Evolutionary conservation across 2,329 filamentous ascomycete genomes (phyloP).

Genomic region (Parasarocladium wereldwijsianum): DNA sequence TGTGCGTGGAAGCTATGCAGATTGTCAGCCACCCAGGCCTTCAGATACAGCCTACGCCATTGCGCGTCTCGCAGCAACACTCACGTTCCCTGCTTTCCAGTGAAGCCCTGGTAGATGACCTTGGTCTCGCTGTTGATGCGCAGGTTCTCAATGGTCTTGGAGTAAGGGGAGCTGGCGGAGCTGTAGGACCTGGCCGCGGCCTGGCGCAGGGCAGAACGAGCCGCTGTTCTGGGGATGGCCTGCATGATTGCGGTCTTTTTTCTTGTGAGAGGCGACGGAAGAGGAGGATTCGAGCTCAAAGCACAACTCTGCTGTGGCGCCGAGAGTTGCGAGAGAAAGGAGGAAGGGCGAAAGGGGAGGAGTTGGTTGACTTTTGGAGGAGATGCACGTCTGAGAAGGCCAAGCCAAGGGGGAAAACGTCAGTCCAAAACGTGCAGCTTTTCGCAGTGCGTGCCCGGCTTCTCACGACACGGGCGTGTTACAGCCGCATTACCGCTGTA

Average conservation of each 20-base stretch:
- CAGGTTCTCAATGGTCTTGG: constrained; percentile 67
- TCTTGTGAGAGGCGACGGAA: constrained; percentile 10
- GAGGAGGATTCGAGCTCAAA: constrained; percentile 7
- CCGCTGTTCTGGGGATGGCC: constrained; percentile 57
- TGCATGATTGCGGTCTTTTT: constrained; percentile 59
- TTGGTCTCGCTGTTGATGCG: constrained; percentile 88
- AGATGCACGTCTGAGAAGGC: constrained; percentile 3
- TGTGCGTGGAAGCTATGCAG: constrained; percentile 83
- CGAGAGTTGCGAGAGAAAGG: not conserved
- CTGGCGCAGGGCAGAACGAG: constrained; percentile 54
- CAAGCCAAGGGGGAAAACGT: constrained; percentile 3
- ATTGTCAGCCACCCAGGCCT: constrained; percentile 7
- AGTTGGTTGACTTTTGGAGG: constrained; percentile 1
- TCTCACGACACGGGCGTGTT: no score
- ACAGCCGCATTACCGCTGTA: no score
- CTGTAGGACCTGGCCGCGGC: constrained; percentile 58
- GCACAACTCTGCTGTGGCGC: not conserved
- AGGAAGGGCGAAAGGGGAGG: not conserved
- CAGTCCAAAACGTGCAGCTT: constrained; percentile 3
- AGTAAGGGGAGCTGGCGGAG: constrained; percentile 53
- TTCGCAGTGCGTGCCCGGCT: no score
- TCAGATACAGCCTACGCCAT: no score
- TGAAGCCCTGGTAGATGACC: constrained; percentile 95
- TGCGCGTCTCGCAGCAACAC: constrained; percentile 28
- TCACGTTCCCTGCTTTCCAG: constrained; percentile 89